Evolutionary conservation across 768 basidiomycete species (phyloP).

Genomic region (Macrolepiota albuminosa): DNA sequence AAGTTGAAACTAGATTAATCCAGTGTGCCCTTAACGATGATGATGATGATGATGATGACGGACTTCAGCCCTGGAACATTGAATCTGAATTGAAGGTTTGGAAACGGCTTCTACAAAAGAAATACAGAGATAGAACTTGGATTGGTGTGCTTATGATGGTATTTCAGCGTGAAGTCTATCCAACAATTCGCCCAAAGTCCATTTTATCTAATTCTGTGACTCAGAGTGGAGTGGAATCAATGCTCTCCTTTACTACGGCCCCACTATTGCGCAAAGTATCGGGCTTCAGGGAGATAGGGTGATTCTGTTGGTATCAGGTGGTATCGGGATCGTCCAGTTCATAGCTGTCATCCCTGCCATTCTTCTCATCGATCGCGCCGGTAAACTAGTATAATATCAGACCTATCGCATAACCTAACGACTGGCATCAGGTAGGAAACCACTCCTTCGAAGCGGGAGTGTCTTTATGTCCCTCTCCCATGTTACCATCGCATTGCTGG

Average conservation of each 20-base stretch:
- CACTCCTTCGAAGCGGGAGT: slow-evolving; percentile 62
- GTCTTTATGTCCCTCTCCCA: slow-evolving; percentile 62
- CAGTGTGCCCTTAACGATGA: slow-evolving; percentile 26
- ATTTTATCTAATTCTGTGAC: neutral
- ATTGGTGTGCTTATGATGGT: slow-evolving; percentile 76
- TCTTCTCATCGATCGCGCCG: slow-evolving; percentile 60
- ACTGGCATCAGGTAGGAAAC: slow-evolving; percentile 48
- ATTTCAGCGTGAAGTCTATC: slow-evolving; percentile 62
- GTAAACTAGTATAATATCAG: slow-evolving; percentile 24
- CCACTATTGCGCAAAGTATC: slow-evolving; percentile 59
- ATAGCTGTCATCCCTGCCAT: slow-evolving; percentile 74
- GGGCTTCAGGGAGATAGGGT: slow-evolving; percentile 57
- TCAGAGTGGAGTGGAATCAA: slow-evolving; percentile 88
- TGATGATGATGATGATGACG: slow-evolving; percentile 7
- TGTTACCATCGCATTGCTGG: slow-evolving; percentile 58
- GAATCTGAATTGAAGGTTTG: slow-evolving; percentile 41
- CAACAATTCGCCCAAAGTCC: neutral
- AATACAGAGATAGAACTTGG: slow-evolving; percentile 57
- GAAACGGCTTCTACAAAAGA: slow-evolving; percentile 48
- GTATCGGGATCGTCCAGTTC: slow-evolving; percentile 76
- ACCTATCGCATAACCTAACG: neutral
- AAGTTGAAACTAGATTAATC: slow-evolving; percentile 55
- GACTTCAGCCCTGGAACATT: slow-evolving; percentile 15
- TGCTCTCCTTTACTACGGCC: slow-evolving; percentile 79
- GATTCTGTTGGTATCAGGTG: slow-evolving; percentile 67